Evolutionary conservation across 139 green algal species (phyloP), one percentile per base, ranked within the genome.

Genomic region (Tetradesmus lagerheimii): DNA sequence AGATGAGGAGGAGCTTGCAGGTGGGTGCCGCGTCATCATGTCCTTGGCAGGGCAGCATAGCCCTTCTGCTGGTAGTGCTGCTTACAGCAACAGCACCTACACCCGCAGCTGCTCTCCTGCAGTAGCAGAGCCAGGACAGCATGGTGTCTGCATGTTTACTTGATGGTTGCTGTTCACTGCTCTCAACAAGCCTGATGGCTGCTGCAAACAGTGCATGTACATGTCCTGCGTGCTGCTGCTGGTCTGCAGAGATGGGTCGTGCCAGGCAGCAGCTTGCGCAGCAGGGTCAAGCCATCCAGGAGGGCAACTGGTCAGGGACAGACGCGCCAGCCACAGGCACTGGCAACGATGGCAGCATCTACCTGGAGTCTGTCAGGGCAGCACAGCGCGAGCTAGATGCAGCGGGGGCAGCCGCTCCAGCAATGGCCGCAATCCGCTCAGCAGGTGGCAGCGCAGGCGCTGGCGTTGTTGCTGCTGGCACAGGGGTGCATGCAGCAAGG

Each of bases 1-100:
- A 15, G 93, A 89, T 2, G 91, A 94, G 86, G 92, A 95, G 77
- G 92, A 94, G 85, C 91, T 89, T 15, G 43, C 92, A 91, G 93
- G 93, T 94, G 43, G 0, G 92, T 45, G 62, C n/a, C 37, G 4
- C 39, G 77, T 34, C 29, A 83, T 18, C 31, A 83, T 12, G 27
- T 29, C 14, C 74, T 38, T 16, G 74, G 80, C 31, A 79, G 23
- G 62, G 14, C 5, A 88, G 27, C 20, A 27, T 31, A 16, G 31
- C n/a, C 12, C 43, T n/a, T 34, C n/a, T 14, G 23, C 29, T 45
- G 1, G 29, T 2, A 39, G 31, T 47, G 50, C n/a, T 47, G 47
- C 23, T 53, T 20, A 37, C 43, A 43, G 18, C 27, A n/a, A 50
- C 25, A 77, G 81, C 18, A 29, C 11, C 20, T 50, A 50, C 35